These are phyloP conservation scores for Hamigera avellanea DNA, from an alignment of 495 filamentous ascomycete species.

Conservation along the genomic window DNA sequence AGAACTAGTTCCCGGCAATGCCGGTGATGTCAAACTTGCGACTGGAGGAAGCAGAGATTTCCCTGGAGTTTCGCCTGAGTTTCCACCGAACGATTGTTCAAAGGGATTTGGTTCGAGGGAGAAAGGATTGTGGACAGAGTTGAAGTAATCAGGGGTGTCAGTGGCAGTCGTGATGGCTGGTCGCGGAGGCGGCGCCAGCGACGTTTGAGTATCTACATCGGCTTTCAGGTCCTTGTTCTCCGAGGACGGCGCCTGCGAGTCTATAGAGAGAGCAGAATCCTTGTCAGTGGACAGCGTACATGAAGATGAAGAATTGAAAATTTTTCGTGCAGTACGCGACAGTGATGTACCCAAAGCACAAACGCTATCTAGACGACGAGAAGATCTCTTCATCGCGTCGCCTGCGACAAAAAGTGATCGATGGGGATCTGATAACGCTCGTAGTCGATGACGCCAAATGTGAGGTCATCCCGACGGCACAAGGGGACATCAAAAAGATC, in stretches of 20 bases:
- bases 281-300: constrained; percentile 13
- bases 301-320: constrained; percentile 4
- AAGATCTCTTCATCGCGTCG: constrained; percentile 11
- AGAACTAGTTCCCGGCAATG: constrained; percentile 57
- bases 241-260: constrained; percentile 30
- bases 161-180: constrained; percentile 44
- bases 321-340: constrained; percentile 9
- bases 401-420: background rate
- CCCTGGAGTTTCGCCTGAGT: constrained; percentile 68
- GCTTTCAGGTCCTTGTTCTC: constrained; percentile 32
- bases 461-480: constrained; percentile 37
- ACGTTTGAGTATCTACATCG: constrained; percentile 31
- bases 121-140: constrained; percentile 48
- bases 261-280: constrained; percentile 15
- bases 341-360: constrained; percentile 13
- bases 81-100: constrained; percentile 75
- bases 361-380: constrained; percentile 10
- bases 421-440: constrained; percentile 10
- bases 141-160: constrained; percentile 72
- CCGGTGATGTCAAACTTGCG: constrained; percentile 83
- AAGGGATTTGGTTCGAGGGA: constrained; percentile 91
- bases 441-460: constrained; percentile 29
- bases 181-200: constrained; percentile 70
- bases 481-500: constrained; percentile 19
- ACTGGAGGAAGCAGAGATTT: constrained; percentile 86